Base-by-base conservation (phyloP, 495 filamentous ascomycete species). In the Neurospora sp. region DNA sequence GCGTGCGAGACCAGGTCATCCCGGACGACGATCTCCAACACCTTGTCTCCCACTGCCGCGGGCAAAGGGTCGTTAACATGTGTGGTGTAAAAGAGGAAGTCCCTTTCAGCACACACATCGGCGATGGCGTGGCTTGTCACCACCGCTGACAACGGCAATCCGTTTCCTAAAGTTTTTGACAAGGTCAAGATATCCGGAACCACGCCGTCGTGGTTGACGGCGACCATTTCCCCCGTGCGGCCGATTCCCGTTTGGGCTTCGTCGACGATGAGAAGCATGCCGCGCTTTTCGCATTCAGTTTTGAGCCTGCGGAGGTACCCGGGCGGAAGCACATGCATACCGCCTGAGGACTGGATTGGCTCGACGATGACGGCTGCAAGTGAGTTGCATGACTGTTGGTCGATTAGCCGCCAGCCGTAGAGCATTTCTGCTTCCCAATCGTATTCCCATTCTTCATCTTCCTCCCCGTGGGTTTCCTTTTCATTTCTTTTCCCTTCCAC, bases 361-460 rank as follows among this genome's bases (percentile, higher is more conserved):
- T 88, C 86, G 35, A 88, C 79, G 69, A 89, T 85, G 53, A 85
- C 83, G 1, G 86, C 87, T 10, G 87, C 87, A 3, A 89, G 82
- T 0, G 86, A 88, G 3, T 87, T 87, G 39, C 81, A 82, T n/a
- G 82, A 85, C 70, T 85, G 83, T 4, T 80, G 77, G 72, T 88
- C 87, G 10, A 89, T 80, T 76, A 88, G 76, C 18, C 77, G 77
- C 83, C 86, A 88, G 4, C 83, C 86, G 70, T 84, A 88, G 2
- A 87, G 83, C 65, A 89, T 77, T 75, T 89, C 87, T 0, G 85
- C 77, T 69, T 86, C 81, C 87, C 87, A 90, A 76, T 89, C 87
- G 53, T 90, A 86, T 0, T 81, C 81, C 87, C 85, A 71, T 87
- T 84, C 0, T 79, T 31, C n/a, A 81, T 79, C 83, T 0, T 27